A percentile compares a stretch with the other conserved stretches of the same genome.
phyloP scores from a whole-genome alignment of 2,329 filamentous ascomycete genomes.

The Xylaria polymorpha region DNA sequence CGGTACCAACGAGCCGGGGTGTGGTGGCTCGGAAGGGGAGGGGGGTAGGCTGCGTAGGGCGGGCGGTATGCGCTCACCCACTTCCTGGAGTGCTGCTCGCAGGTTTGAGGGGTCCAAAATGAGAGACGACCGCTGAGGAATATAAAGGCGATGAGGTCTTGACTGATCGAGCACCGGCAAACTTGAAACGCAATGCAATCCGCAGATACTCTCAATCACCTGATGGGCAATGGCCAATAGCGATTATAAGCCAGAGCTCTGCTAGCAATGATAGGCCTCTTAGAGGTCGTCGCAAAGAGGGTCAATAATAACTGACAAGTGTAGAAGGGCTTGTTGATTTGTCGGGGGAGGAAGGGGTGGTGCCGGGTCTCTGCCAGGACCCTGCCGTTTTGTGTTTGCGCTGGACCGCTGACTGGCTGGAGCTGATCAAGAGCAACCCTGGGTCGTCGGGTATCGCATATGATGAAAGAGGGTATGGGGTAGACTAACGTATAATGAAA shows the following conservation, averaged over 20 bases:
- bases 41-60: conserved; percentile 33
- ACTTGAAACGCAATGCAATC: conserved; percentile 51
- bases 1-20: conserved; percentile 44
- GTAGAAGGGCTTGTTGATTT: conserved; percentile 64
- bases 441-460: conserved; percentile 42
- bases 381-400: conserved; percentile 45
- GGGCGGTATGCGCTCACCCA: conserved; percentile 41
- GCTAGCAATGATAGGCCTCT: conserved; percentile 65
- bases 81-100: conserved; percentile 44
- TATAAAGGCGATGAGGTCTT: conserved; percentile 40
- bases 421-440: conserved; percentile 42
- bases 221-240: conserved; percentile 63
- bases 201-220: conserved; percentile 63
- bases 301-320: conserved; percentile 54
- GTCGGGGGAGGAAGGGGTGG: conserved; percentile 49
- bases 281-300: conserved; percentile 51
- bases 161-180: conserved; percentile 49
- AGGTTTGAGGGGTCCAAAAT: conserved; percentile 34
- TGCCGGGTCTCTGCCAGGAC: conserved; percentile 37
- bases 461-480: conserved; percentile 33
- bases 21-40: conserved; percentile 40
- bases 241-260: conserved; percentile 55
- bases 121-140: conserved; percentile 35
- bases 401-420: conserved; percentile 50
- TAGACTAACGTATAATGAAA: conserved; percentile 28